Percentiles rank a stretch among this genome's conserved stretches.
These are phyloP conservation scores for Yueomyces sp. DNA, from an alignment of 1,139 yeast species.

Conservation along the genomic window DNA sequence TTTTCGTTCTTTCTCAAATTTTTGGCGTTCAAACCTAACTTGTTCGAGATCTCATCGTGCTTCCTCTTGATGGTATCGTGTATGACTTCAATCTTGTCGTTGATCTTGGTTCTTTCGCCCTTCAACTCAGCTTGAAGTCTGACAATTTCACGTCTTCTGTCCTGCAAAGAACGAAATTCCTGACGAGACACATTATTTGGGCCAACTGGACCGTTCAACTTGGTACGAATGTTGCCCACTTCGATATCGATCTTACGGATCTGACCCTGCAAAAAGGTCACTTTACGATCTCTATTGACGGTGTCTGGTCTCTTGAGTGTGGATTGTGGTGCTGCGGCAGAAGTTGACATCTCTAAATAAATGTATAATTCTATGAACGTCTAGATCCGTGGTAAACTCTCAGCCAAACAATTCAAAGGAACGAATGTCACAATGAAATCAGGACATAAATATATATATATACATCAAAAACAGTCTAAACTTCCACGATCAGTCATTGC, in stretches of 20 bases:
- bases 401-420: too few species aligned
- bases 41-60: conserved; percentile 50
- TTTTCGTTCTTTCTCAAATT: conserved; percentile 25
- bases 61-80: conserved; percentile 66
- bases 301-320: conserved; percentile 59
- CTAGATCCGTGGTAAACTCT: too few species aligned
- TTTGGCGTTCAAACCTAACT: conserved; percentile 6
- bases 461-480: too few species aligned
- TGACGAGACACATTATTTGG: neutral
- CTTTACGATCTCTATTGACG: conserved; percentile 37
- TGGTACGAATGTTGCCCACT: neutral
- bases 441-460: too few species aligned
- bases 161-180: neutral
- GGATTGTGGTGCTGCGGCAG: neutral
- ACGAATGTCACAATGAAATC: too few species aligned
- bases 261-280: conserved; percentile 47
- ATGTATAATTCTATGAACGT: too few species aligned
- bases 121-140: conserved; percentile 58
- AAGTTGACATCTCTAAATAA: too few species aligned
- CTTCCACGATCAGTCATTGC: too few species aligned
- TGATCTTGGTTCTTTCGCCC: conserved; percentile 48
- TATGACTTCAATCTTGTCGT: conserved; percentile 57
- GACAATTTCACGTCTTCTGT: conserved; percentile 34
- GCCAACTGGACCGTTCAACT: neutral
- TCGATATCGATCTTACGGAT: conserved; percentile 51